These are phyloP conservation scores for Geranium incanum DNA, from an alignment of 441 rosid genomes.

Conservation along the genomic window DNA sequence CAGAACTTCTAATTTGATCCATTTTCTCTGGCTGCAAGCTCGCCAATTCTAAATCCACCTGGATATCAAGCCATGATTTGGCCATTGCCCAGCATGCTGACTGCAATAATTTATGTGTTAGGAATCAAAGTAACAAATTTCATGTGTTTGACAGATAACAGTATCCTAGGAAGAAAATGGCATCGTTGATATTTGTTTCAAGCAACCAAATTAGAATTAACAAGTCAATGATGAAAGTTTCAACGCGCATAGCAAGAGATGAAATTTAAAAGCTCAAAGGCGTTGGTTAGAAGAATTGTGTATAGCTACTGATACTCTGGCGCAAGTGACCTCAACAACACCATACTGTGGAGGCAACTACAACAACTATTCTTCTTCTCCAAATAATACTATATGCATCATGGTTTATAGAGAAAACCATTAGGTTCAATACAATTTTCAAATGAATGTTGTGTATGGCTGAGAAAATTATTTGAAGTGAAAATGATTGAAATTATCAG, in stretches of 20 bases:
- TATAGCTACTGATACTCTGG: not conserved
- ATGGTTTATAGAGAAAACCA: too few relatives aligned
- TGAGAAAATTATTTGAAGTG: too few relatives aligned
- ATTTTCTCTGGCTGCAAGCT: slow-evolving; percentile 56
- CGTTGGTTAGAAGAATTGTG: not conserved
- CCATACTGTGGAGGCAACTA: not conserved
- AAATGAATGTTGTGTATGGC: too few relatives aligned
- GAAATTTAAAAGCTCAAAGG: not conserved
- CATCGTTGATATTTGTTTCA: not conserved
- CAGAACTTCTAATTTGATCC: slow-evolving; percentile 55
- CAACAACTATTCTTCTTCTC: not conserved
- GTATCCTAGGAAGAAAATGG: not conserved
- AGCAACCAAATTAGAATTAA: not conserved
- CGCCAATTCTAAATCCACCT: slow-evolving; percentile 81
- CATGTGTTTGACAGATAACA: not conserved
- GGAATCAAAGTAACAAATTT: not conserved
- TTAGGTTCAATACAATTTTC: too few relatives aligned
- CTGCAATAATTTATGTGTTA: slow-evolving; percentile 34
- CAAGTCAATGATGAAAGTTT: not conserved
- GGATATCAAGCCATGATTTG: slow-evolving; percentile 97
- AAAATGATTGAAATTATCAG: too few relatives aligned
- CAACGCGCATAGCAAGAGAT: not conserved
- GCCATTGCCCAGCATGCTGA: slow-evolving; percentile 99
- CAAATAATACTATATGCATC: too few relatives aligned
- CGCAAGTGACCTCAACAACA: not conserved